Percentiles rank a stretch among this genome's conserved stretches.
phyloP scores from a whole-genome alignment of 2,329 filamentous ascomycete species.

The Fusarium sp. region DNA sequence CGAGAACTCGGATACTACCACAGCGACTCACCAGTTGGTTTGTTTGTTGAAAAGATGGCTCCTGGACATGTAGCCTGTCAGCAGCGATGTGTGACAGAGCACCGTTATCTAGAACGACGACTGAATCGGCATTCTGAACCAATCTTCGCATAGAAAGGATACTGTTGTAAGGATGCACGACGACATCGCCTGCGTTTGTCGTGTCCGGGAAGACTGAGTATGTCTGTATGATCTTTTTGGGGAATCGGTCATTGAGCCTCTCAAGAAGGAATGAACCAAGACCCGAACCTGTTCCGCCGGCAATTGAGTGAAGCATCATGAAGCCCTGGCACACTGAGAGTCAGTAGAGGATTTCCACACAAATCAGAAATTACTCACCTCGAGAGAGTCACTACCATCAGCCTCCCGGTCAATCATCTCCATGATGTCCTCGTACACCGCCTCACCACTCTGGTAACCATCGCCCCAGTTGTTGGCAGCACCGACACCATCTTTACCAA shows the following conservation, averaged over 20 bases:
- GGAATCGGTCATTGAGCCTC: slow-evolving; percentile 94
- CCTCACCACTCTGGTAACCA: slow-evolving; percentile 92
- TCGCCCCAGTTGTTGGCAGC: slow-evolving; percentile 99
- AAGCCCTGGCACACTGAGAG: slow-evolving; percentile 72
- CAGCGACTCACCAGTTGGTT: slow-evolving; percentile 81
- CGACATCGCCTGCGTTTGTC: slow-evolving; percentile 86
- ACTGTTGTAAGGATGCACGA: slow-evolving; percentile 98
- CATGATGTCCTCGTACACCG: slow-evolving; percentile 95
- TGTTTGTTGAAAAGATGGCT: slow-evolving; percentile 96
- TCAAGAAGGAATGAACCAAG: slow-evolving; percentile 95
- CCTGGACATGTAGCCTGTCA: slow-evolving; percentile 92
- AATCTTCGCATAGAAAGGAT: slow-evolving; percentile 89
- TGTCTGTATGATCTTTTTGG: slow-evolving; percentile 98
- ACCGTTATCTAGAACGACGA: slow-evolving; percentile 96
- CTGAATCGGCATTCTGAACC: slow-evolving; percentile 96
- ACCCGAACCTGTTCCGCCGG: slow-evolving; percentile 95
- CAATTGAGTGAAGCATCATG: slow-evolving; percentile 98
- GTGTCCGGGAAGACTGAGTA: slow-evolving; percentile 99
- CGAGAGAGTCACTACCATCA: slow-evolving; percentile 95
- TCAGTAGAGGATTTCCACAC: not conserved
- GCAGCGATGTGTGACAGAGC: slow-evolving; percentile 93
- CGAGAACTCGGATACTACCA: no score
- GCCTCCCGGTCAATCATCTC: slow-evolving; percentile 99
- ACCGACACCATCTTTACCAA: slow-evolving; percentile 91
- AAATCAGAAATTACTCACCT: slow-evolving; percentile 59